A percentile compares a stretch with the other conserved stretches of the same genome.
Evolutionary conservation across 257 asterid species (phyloP).

Genomic region (Anisodus acutangulus): DNA sequence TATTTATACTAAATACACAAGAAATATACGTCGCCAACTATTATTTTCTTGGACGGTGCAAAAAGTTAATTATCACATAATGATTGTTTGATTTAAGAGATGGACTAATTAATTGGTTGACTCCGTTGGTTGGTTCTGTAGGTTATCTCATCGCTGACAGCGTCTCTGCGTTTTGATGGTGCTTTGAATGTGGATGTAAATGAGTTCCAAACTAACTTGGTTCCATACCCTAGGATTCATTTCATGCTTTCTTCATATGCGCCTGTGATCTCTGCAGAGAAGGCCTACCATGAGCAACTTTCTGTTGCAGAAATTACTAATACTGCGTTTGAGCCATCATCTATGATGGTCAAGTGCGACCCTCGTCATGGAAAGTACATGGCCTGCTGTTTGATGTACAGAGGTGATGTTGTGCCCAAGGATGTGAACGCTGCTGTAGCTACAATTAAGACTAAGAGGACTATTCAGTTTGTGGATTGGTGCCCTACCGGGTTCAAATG

Average conservation of each 20-base stretch:
- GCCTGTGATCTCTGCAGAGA: constrained; percentile 90
- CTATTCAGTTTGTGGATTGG: constrained; percentile 96
- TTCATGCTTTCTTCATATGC: constrained; percentile 98
- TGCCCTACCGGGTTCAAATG: constrained; percentile 98
- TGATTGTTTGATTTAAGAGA: neutral
- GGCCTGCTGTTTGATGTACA: constrained; percentile 98
- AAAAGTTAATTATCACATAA: too few relatives aligned
- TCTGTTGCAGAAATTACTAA: constrained; percentile 94
- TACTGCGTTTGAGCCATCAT: constrained; percentile 94
- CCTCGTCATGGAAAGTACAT: constrained; percentile 97
- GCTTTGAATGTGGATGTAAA: constrained; percentile 93
- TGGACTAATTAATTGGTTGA: too few relatives aligned
- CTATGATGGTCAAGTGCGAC: constrained; percentile 97
- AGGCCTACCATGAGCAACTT: constrained; percentile 93
- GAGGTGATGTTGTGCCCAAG: constrained; percentile 96
- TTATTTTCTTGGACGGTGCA: too few relatives aligned
- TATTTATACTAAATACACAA: too few relatives aligned
- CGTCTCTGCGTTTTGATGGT: constrained; percentile 89
- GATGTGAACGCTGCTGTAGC: constrained; percentile 98
- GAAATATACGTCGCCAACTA: too few relatives aligned
- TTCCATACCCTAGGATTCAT: constrained; percentile 94
- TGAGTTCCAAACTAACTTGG: constrained; percentile 95
- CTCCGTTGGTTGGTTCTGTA: neutral
- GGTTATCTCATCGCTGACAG: constrained; percentile 92
- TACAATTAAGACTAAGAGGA: constrained; percentile 94